Base-by-base conservation (phyloP, 75 land plant species). In the Sequoiadendron giganteum region DNA sequence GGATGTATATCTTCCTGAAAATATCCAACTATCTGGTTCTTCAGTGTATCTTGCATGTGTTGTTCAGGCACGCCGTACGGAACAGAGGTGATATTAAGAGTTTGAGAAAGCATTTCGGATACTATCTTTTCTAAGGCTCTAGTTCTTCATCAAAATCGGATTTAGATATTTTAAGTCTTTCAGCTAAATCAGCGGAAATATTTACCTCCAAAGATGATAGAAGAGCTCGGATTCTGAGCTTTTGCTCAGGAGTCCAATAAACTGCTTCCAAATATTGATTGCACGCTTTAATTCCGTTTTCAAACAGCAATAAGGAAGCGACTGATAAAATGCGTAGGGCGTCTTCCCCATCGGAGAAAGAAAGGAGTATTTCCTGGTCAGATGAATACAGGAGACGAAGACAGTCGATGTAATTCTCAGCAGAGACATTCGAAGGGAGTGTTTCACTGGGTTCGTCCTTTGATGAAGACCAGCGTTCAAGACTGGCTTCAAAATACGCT, bases 401-500 rank as follows among this genome's bases (percentile, higher is more conserved):
- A 21, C 91, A 91, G 1, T 88, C 30, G 11, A 89, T 78, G 42
- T 89, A 89, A 14, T 85, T 82, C 34, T 81, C 36, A 13, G 86
- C 68, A 73, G n/a, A 21, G 16, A 16, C 77, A 34, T 75, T 2
- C 14, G 16, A 4, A 75, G 77, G 38, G 2, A 75, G 4, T 0
- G 16, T 11, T 10, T 14, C 2, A 0, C 2, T 75, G 14, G 28
- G 25, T 21, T 28, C 7, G 3, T n/a, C n/a, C n/a, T n/a, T n/a
- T n/a, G n/a, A n/a, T n/a, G n/a, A n/a, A n/a, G n/a, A n/a, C n/a
- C n/a, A n/a, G n/a, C n/a, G n/a, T n/a, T n/a, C n/a, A n/a, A n/a
- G n/a, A n/a, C n/a, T n/a, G n/a, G n/a, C n/a, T 83, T 91, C 88
- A 84, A 91, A 89, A 87, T 79, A 89, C 55, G 75, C 88, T 10